Evolutionary conservation across 345 rosid genomes (phyloP), one percentile per base, ranked within the genome.

Genomic region (Pistacia integerrima): DNA sequence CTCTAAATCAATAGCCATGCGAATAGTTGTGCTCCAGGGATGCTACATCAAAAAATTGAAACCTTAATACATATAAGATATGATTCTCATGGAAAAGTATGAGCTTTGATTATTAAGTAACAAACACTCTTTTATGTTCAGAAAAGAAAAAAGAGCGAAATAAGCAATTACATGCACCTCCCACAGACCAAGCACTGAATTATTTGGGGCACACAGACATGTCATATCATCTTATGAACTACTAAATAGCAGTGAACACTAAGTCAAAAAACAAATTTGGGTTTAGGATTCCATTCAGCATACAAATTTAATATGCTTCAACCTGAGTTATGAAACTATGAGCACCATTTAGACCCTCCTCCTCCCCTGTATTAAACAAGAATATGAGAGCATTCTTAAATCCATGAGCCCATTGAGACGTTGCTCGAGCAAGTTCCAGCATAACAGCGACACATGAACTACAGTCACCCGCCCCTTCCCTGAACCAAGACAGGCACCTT

Each of bases 241-340:
- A 11, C 16, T 33, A 48, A 25, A 56, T 20, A 17, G 33, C 9
- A 25, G 9, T 9, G 16, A 55, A 51, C 7, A 75, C 58, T 35
- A 51, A 12, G 20, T 44, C 8, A 11, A 8, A 20, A 70, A 30
- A 46, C 59, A 51, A 62, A 44, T 46, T 2, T n/a, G 6, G 20
- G 56, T 64, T 20, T 52, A 69, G 16, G 25, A 22, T 12, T 0
- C 48, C 11, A 35, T 22, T 13, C 8, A 71, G 36, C 20, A 38
- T 44, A 79, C 9, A 41, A 64, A 78, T 2, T 41, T 17, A 54
- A 67, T 57, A 75, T 49, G 67, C 68, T 66, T 80, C 77, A 38
- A 92, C 99, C 97, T 93, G 99, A 82, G 99, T 96, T 36, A 92
- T 84, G 74, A 96, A 96, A 88, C 98, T 93, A 88, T 93, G 98